phyloP scores from a whole-genome alignment of 176 grass and related monocot species.

The sorghum (Sorghum bicolor) region Sorghum_bicolor_NCBIv3 NC_012875.2:47189001-47189500 shows the following conservation, averaged over 20 bases:
- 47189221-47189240: background rate
- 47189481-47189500: slow-evolving; percentile 80
- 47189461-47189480: slow-evolving; percentile 90
- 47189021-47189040: slow-evolving; percentile 32
- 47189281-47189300: slow-evolving; percentile 86
- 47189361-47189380: background rate
- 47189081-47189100: slow-evolving; percentile 95
- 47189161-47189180: background rate
- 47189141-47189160: slow-evolving; percentile 57
- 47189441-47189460: slow-evolving; percentile 18
- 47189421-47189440: background rate
- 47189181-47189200: background rate
- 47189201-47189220: background rate
- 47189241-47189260: background rate
- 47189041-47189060: slow-evolving; percentile 81
- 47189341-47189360: slow-evolving; percentile 74
- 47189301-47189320: slow-evolving; percentile 68
- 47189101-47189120: slow-evolving; percentile 77
- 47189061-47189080: slow-evolving; percentile 82
- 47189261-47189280: slow-evolving; percentile 31
- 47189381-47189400: background rate
- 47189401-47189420: too few relatives aligned
- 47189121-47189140: slow-evolving; percentile 70
- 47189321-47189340: slow-evolving; percentile 74
- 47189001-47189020: background rate